phyloP scores from a whole-genome alignment of 768 basidiomycete species.

The Rubroboletus pulcherrimus region DNA sequence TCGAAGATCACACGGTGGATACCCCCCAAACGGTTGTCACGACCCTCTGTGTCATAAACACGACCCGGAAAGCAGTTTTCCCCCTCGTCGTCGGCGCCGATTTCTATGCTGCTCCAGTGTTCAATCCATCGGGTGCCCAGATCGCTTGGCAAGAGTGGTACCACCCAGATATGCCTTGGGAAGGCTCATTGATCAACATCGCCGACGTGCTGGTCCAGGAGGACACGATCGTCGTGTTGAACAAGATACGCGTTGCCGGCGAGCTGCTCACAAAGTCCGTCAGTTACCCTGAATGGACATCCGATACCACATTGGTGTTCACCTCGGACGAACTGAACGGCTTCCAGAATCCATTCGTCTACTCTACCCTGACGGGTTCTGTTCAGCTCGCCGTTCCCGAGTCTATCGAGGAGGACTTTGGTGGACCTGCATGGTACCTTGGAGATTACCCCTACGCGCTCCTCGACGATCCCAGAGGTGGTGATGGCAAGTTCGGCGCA shows the following conservation, averaged over 20 bases:
- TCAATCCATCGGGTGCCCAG: slow-evolving; percentile 55
- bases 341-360: slow-evolving; percentile 65
- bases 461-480: slow-evolving; percentile 31
- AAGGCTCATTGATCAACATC: slow-evolving; percentile 53
- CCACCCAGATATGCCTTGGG: slow-evolving; percentile 74
- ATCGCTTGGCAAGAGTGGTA: slow-evolving; percentile 66
- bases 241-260: slow-evolving; percentile 48
- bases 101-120: slow-evolving; percentile 63
- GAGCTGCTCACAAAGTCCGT: slow-evolving; percentile 48
- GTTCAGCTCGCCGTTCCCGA: slow-evolving; percentile 30
- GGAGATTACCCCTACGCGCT: slow-evolving; percentile 46
- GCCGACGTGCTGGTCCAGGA: slow-evolving; percentile 40
- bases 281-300: slow-evolving; percentile 58
- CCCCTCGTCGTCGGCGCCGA: slow-evolving; percentile 57
- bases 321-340: slow-evolving; percentile 57
- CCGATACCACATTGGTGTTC: slow-evolving; percentile 55
- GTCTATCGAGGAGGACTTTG: slow-evolving; percentile 54
- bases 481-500: slow-evolving; percentile 20
- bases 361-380: slow-evolving; percentile 34
- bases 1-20: slow-evolving; percentile 66
- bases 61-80: slow-evolving; percentile 38
- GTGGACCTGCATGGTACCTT: slow-evolving; percentile 53
- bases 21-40: slow-evolving; percentile 40
- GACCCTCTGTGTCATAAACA: slow-evolving; percentile 55
- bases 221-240: slow-evolving; percentile 34